These are phyloP conservation scores for Cyberlindnera lachancei DNA, from an alignment of 805 yeast genomes.

Conservation along the genomic window DNA sequence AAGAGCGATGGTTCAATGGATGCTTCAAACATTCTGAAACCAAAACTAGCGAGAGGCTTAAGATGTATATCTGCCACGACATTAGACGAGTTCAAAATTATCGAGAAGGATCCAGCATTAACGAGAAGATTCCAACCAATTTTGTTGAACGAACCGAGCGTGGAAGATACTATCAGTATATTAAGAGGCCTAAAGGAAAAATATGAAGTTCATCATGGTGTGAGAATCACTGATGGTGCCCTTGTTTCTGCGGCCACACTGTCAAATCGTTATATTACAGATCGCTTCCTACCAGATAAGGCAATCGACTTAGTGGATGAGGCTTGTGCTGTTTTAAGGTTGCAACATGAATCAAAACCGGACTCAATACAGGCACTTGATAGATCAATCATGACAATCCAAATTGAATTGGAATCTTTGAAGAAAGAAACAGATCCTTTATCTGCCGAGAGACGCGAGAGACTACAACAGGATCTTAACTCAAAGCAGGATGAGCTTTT, in stretches of 20 bases:
- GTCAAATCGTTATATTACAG: slow-evolving; percentile 85
- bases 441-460: slow-evolving; percentile 70
- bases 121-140: slow-evolving; percentile 94
- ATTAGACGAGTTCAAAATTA: slow-evolving; percentile 86
- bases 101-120: slow-evolving; percentile 93
- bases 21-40: slow-evolving; percentile 88
- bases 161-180: slow-evolving; percentile 85
- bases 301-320: slow-evolving; percentile 96
- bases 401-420: slow-evolving; percentile 89
- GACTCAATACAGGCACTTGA: slow-evolving; percentile 88
- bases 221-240: slow-evolving; percentile 85
- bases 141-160: slow-evolving; percentile 77
- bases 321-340: slow-evolving; percentile 89
- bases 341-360: slow-evolving; percentile 96
- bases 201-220: slow-evolving; percentile 97
- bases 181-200: slow-evolving; percentile 89
- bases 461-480: slow-evolving; percentile 60
- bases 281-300: slow-evolving; percentile 88
- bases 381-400: slow-evolving; percentile 84
- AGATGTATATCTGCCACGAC: slow-evolving; percentile 98
- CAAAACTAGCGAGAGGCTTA: slow-evolving; percentile 88
- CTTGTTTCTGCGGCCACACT: slow-evolving; percentile 89
- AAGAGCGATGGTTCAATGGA: slow-evolving; percentile 93
- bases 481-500: slow-evolving; percentile 56
- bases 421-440: slow-evolving; percentile 87